These are phyloP conservation scores for Phytophthora sojae DNA, from an alignment of 352 stramenopile species.

Conservation along the genomic window DNA sequence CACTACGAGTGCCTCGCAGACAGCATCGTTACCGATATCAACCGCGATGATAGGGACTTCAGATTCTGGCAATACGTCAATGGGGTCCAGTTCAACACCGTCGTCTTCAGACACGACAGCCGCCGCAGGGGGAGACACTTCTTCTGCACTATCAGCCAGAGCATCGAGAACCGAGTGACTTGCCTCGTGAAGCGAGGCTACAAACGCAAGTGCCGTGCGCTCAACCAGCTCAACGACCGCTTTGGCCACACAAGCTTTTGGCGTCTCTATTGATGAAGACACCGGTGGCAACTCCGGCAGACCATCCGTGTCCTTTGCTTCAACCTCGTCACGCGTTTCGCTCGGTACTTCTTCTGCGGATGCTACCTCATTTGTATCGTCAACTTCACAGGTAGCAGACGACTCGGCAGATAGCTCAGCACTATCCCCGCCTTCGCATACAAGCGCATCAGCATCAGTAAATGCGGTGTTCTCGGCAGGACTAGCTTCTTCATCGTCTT, in stretches of 20 bases:
- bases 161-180: background rate
- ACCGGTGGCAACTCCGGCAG: background rate
- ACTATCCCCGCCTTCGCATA: background rate
- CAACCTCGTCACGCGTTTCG: background rate
- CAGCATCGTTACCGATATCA: background rate
- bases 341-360: background rate
- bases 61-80: background rate
- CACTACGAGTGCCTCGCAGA: background rate
- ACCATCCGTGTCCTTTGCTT: background rate
- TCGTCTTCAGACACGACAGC: slow-evolving; percentile 2
- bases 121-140: background rate
- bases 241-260: slow-evolving; percentile 14
- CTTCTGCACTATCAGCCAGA: slow-evolving; percentile 1
- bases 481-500: background rate
- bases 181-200: background rate
- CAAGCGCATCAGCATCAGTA: background rate
- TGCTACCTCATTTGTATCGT: background rate
- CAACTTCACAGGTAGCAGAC: background rate
- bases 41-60: background rate
- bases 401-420: background rate
- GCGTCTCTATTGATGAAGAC: background rate
- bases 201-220: slow-evolving; percentile 7
- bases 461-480: background rate
- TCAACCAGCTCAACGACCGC: slow-evolving; percentile 20
- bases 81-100: background rate